Conservation (phyloP, 768 basidiomycete species). For the Boletellus ananas region DNA sequence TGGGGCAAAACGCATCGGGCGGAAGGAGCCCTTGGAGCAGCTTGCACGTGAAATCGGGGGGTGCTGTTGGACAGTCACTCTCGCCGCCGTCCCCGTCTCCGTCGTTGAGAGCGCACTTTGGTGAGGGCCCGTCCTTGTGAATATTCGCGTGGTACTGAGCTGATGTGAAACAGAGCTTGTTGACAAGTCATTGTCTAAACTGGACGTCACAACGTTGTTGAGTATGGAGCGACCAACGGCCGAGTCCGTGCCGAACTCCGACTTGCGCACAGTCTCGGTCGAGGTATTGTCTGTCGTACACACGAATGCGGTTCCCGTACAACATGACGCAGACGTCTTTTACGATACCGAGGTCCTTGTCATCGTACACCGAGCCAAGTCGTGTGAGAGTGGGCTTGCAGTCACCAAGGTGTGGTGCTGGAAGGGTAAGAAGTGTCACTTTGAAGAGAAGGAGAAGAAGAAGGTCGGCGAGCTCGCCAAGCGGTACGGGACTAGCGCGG, state of each 20-base stretch:
- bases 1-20: constrained; percentile 2
- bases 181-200: constrained; percentile 43
- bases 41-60: constrained; percentile 3
- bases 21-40: constrained; percentile 7
- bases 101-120: constrained; percentile 29
- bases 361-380: constrained; percentile 67
- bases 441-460: constrained; percentile 57
- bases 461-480: constrained; percentile 70
- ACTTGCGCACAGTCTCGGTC: constrained; percentile 61
- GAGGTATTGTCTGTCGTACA: constrained; percentile 64
- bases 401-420: constrained; percentile 74
- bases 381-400: constrained; percentile 59
- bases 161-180: constrained; percentile 31
- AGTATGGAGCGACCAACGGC: constrained; percentile 14
- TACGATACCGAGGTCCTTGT: constrained; percentile 71
- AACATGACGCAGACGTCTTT: constrained; percentile 50
- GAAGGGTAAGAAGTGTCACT: constrained; percentile 53
- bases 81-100: background rate
- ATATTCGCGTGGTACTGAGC: background rate
- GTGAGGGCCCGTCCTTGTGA: constrained; percentile 20
- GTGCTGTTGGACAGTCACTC: background rate
- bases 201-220: constrained; percentile 50
- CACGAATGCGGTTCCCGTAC: constrained; percentile 43
- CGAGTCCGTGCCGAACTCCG: constrained; percentile 27
- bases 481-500: constrained; percentile 65